These are phyloP conservation scores for Thelephora terrestris DNA, from an alignment of 1,284 basidiomycete genomes.

Conservation along the genomic window DNA sequence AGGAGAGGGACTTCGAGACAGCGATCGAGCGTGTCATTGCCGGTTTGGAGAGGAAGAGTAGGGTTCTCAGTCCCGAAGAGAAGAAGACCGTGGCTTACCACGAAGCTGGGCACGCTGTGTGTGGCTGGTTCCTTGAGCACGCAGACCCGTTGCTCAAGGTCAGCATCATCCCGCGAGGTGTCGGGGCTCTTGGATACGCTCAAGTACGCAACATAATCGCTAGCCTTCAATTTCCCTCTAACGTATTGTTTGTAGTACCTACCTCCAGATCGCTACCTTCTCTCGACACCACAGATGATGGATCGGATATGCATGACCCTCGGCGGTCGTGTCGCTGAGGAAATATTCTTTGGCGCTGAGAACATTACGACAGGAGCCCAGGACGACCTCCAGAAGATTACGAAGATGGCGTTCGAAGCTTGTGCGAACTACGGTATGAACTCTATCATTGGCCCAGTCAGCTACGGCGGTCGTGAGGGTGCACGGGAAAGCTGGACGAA, in stretches of 20 bases:
- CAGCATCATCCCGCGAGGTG: slow-evolving; percentile 95
- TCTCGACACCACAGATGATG: slow-evolving; percentile 89
- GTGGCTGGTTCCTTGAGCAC: slow-evolving; percentile 97
- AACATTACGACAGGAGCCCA: slow-evolving; percentile 97
- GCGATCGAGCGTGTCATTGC: slow-evolving; percentile 98
- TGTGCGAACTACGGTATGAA: slow-evolving; percentile 98
- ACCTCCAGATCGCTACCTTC: slow-evolving; percentile 92
- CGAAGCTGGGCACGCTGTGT: slow-evolving; percentile 97
- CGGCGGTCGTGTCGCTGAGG: slow-evolving; percentile 96
- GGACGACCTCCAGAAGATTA: slow-evolving; percentile 97
- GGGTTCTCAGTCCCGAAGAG: slow-evolving; percentile 90
- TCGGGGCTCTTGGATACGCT: slow-evolving; percentile 94
- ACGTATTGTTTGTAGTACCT: slow-evolving; percentile 55
- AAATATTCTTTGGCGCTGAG: slow-evolving; percentile 92
- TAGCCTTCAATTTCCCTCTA: neutral
- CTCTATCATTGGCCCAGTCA: slow-evolving; percentile 87
- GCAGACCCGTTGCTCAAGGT: slow-evolving; percentile 97
- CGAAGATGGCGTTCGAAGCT: slow-evolving; percentile 94
- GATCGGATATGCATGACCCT: slow-evolving; percentile 99
- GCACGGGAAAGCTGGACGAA: slow-evolving; percentile 90
- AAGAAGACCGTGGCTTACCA: slow-evolving; percentile 99
- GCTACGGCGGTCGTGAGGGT: slow-evolving; percentile 81
- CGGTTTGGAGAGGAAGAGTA: slow-evolving; percentile 91
- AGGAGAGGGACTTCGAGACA: slow-evolving; percentile 87
- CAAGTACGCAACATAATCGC: slow-evolving; percentile 42